Conservation (phyloP, 2,329 filamentous ascomycete species). For the Ceratocystis smalleyi region DNA sequence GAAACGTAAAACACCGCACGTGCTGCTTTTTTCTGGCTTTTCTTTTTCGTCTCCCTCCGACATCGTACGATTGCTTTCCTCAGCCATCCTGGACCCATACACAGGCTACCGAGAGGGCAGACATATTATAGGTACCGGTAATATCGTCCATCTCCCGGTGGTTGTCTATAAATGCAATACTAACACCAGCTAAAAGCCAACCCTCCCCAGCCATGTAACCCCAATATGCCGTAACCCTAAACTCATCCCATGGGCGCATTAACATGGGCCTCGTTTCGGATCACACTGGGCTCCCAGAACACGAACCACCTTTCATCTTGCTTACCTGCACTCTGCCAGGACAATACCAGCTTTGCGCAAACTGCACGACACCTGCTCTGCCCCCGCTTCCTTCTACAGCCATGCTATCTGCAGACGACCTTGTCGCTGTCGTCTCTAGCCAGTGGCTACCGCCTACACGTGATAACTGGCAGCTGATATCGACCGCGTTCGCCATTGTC, state of each 20-base stretch:
- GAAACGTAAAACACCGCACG: neutral
- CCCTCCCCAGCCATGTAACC: neutral
- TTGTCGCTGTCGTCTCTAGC: neutral
- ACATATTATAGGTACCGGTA: neutral
- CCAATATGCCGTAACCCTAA: neutral
- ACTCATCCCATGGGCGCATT: no score
- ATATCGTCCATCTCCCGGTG: neutral
- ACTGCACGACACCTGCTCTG: neutral
- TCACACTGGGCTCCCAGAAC: neutral
- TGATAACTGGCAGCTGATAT: constrained; percentile 40
- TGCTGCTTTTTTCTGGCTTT: neutral
- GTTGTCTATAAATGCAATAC: neutral
- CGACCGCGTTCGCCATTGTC: constrained; percentile 36
- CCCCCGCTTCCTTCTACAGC: neutral
- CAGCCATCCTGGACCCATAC: neutral
- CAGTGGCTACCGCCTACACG: constrained; percentile 41
- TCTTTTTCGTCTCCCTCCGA: neutral
- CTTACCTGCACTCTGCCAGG: neutral
- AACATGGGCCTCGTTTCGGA: no score
- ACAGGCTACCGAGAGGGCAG: neutral
- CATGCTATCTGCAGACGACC: neutral
- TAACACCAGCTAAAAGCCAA: neutral
- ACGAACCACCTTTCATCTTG: neutral
- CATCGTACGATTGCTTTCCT: neutral
- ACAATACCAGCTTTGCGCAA: neutral